phyloP scores from a whole-genome alignment of 441 rosid genomes.

The Gossypium schwendimanii region DNA sequence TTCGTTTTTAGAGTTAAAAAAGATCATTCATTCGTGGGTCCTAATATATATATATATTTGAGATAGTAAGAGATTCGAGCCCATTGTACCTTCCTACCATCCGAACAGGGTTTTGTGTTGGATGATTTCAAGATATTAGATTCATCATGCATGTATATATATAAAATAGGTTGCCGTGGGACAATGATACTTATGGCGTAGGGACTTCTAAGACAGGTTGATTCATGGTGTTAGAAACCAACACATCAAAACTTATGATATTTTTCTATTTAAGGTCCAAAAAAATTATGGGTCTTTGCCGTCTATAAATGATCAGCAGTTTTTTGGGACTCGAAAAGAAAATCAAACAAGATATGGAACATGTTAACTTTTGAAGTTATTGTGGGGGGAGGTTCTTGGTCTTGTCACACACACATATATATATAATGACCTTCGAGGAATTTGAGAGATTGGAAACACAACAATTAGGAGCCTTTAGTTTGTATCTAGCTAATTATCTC shows the following conservation, averaged over 20 bases:
- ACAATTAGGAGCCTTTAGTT: not conserved
- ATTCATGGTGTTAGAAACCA: not conserved
- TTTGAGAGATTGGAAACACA: not conserved
- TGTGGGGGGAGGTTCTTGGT: not conserved
- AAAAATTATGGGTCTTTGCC: not conserved
- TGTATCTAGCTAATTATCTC: not conserved
- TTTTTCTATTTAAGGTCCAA: not conserved
- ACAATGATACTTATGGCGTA: not conserved
- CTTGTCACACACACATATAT: not conserved
- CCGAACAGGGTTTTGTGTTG: not conserved
- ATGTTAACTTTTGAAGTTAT: not conserved
- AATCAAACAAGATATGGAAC: slow-evolving; percentile 1
- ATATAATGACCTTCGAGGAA: not conserved
- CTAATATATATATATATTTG: too few species aligned
- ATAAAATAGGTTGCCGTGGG: not conserved
- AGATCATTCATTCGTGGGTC: too few species aligned
- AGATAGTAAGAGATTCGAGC: not conserved
- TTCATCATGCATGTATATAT: not conserved
- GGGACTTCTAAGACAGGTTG: not conserved
- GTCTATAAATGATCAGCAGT: not conserved
- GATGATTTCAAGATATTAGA: not conserved
- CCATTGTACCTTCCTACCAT: slow-evolving; percentile 10
- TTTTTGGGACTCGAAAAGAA: not conserved
- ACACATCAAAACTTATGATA: not conserved
- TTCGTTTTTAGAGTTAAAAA: too few species aligned